phyloP scores from a whole-genome alignment of 441 rosid genomes.

The Macaranga tanarius region DNA sequence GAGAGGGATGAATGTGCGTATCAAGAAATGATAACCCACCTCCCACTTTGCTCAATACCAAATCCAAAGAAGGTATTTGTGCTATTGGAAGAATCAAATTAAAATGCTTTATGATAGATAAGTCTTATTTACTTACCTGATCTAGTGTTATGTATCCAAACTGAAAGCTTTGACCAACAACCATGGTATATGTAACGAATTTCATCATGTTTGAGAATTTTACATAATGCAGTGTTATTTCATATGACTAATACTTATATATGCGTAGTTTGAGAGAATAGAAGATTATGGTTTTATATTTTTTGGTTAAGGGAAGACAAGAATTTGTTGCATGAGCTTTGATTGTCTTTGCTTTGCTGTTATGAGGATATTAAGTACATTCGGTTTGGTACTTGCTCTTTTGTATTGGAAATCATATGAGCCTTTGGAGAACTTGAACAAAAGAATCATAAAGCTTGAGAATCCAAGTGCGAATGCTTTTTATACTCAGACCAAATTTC shows the following conservation, averaged over 20 bases:
- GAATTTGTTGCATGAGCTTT: too few relatives aligned
- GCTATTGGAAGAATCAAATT: not conserved
- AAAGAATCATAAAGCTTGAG: not conserved
- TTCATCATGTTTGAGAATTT: conserved; percentile 2
- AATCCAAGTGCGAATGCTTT: not conserved
- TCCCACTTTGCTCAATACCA: conserved; percentile 87
- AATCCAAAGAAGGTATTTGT: conserved; percentile 73
- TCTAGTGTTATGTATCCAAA: not conserved
- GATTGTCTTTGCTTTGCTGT: not conserved
- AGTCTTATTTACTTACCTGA: not conserved
- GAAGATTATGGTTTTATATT: not conserved
- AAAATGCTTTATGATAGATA: not conserved
- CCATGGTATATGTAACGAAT: not conserved
- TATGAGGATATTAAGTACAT: not conserved
- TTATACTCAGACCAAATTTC: not conserved
- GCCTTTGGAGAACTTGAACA: not conserved
- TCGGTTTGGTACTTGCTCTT: not conserved
- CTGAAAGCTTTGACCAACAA: not conserved
- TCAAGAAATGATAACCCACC: conserved; percentile 96
- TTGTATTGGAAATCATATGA: not conserved
- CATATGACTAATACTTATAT: not conserved
- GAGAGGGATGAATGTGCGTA: conserved; percentile 98
- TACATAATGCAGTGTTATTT: not conserved
- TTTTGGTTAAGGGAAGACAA: not conserved
- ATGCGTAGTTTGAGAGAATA: not conserved